Base-by-base conservation (phyloP, 106 monocot species). In the Alisma plantagoaquatica region DNA sequence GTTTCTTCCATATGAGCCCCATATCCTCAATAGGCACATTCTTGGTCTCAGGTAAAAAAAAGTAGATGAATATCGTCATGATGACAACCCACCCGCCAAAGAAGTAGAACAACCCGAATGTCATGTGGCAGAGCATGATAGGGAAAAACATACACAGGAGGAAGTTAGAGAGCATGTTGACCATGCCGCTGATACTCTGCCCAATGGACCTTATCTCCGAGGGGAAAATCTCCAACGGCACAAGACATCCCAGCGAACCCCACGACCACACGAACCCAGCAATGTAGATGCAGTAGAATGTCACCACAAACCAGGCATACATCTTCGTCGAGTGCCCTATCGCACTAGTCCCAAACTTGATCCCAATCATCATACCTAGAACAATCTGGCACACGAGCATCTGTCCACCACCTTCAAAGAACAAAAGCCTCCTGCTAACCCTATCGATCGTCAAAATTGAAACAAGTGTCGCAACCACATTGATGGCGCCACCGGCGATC, bases 1-100 rank as follows among this genome's bases (percentile, higher is more conserved):
- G 59, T 9, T 25, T 27, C 44, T 28, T 43, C 59, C 59, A 59
- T 2, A 59, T 29, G 5, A 43, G 42, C 17, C 22, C 62, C 78
- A 83, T 83, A 59, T 83, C 74, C 23, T 83, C 83, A 16, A 83
- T 83, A 1, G 77, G 83, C 20, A 83, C 54, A 18, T 71, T 74
- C 74, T 78, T 78, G 2, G 83, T 83, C 63, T 83, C 83, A 14
- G 83, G 83, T 2, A 83, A 43, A 50, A 83, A 83, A 67, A 78
- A 47, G 17, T 67, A 70, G 48, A 78, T 31, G 44, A 83, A 83
- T 0, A 30, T 10, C 1, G 83, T 83, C 78, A 78, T 78, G 43
- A 78, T 2, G 1, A 68, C 23, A 10, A 83, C 83, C 74, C 83
- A 74, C 0, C 62, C 77, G 2, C 48, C 77, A 56, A 82, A 82